Evolutionary conservation across 2,329 filamentous ascomycete genomes (phyloP).

Genomic region (Venturia effusa): DNA sequence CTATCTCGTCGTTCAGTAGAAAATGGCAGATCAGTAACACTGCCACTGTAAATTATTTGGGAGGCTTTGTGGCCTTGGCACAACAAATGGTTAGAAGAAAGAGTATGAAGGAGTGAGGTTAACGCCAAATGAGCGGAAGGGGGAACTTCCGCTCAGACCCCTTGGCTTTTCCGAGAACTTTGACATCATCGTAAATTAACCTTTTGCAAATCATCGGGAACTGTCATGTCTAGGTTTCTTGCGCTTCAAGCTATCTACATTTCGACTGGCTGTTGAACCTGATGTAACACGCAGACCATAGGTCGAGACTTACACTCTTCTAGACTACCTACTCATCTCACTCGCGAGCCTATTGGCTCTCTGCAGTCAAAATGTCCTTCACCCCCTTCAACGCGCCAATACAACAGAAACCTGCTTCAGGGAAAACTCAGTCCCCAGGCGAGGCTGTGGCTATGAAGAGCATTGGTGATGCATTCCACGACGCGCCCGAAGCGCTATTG

Average conservation of each 20-base stretch:
- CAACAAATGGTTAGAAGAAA: too few relatives aligned
- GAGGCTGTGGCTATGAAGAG: not conserved
- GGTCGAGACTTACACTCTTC: not conserved
- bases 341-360: not conserved
- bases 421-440: not conserved
- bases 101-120: not conserved
- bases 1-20: too few relatives aligned
- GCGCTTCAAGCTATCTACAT: too few relatives aligned
- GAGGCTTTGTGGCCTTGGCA: too few relatives aligned
- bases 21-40: too few relatives aligned
- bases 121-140: not conserved
- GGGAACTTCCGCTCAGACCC: not conserved
- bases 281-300: not conserved
- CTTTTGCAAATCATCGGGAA: constrained; percentile 28
- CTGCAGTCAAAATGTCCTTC: not conserved
- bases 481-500: constrained; percentile 1
- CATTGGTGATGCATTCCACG: constrained; percentile 6
- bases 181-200: constrained; percentile 37
- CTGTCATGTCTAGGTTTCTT: too few relatives aligned
- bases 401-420: not conserved
- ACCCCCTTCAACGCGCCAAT: constrained; percentile 5
- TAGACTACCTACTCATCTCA: not conserved
- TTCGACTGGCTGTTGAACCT: not conserved
- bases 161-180: not conserved
- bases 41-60: too few relatives aligned